Percentiles rank a stretch among this genome's conserved stretches.
Conservation (phyloP, 1,139 yeast species). For the Pichia sp. region DNA sequence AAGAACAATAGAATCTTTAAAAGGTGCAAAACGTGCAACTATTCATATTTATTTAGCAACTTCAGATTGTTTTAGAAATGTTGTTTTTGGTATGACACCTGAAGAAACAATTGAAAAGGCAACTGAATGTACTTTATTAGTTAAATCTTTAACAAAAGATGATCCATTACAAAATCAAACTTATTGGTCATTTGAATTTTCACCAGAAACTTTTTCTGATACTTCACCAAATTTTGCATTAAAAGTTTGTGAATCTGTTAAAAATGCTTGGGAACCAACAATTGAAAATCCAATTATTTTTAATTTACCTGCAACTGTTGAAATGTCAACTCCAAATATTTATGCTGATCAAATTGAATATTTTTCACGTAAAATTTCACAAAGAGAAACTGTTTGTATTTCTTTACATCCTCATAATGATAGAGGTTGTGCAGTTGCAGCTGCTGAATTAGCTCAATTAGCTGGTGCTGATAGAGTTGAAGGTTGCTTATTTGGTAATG, state of each 20-base stretch:
- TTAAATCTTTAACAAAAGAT: constrained; percentile 81
- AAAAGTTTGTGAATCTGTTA: constrained; percentile 91
- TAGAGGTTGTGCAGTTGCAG: constrained; percentile 97
- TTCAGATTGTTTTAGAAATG: constrained; percentile 84
- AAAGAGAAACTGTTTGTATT: constrained; percentile 81
- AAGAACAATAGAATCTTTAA: constrained; percentile 82
- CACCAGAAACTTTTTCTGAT: constrained; percentile 93
- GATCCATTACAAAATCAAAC: constrained; percentile 70
- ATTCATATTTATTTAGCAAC: constrained; percentile 91
- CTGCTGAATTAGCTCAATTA: constrained; percentile 85
- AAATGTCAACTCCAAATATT: constrained; percentile 86
- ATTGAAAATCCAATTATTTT: constrained; percentile 82
- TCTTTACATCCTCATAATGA: constrained; percentile 96
- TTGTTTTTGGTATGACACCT: constrained; percentile 81
- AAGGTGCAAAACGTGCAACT: constrained; percentile 87
- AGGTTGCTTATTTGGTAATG: constrained; percentile 96
- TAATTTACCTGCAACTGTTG: constrained; percentile 96
- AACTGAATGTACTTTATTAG: constrained; percentile 74
- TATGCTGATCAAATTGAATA: constrained; percentile 97
- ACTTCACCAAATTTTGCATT: constrained; percentile 81
- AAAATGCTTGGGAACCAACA: constrained; percentile 87
- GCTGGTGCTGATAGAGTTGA: constrained; percentile 99
- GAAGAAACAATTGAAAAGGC: constrained; percentile 79
- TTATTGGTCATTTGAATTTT: constrained; percentile 85
- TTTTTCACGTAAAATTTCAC: constrained; percentile 68